Base-by-base conservation (phyloP, 441 rosid genomes). In the Brassica balearica region DNA sequence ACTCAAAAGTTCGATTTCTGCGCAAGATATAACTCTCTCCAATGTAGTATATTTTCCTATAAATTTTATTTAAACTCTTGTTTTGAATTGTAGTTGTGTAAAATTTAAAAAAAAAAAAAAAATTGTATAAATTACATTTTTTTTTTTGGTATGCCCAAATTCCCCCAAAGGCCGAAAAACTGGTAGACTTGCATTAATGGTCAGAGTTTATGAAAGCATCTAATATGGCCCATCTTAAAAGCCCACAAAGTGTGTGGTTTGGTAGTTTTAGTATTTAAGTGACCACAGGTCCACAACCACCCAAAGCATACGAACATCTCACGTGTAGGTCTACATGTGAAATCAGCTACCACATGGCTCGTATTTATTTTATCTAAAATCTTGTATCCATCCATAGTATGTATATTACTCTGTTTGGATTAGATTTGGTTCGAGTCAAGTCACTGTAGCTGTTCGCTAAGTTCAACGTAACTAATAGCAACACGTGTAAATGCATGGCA, bases 301-400 rank as follows among this genome's bases (percentile, higher is more conserved):
- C 51, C 61, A 60, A 3, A 29, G 22, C 65, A 69, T 77, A 64
- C 17, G 59, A 71, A 77, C 76, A 77, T 71, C 53, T 65, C 76
- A 64, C 61, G 51, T 77, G 75, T 38, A 38, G 48, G 71, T 3
- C 71, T 23, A 38, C 71, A 63, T 43, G 59, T 7, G 43, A 77
- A 64, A 64, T 0, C 51, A 77, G 25, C 80, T 0, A 68, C 73
- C 80, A 77, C 80, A 62, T 77, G 75, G 15, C 55, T 60, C 51
- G 51, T 41, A 75, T 43, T 68, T 38, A 58, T 25, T 25, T 0
- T 58, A n/a, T n/a, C n/a, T n/a, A n/a, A n/a, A n/a, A n/a, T n/a
- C n/a, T n/a, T n/a, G n/a, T n/a, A n/a, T n/a, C n/a, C n/a, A n/a
- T n/a, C n/a, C n/a, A n/a, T n/a, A n/a, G n/a, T n/a, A n/a, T n/a